A percentile compares a stretch with the other conserved stretches of the same genome.
phyloP scores from a whole-genome alignment of 2,329 filamentous ascomycete genomes.

The Clarireedia monteithiana region DNA sequence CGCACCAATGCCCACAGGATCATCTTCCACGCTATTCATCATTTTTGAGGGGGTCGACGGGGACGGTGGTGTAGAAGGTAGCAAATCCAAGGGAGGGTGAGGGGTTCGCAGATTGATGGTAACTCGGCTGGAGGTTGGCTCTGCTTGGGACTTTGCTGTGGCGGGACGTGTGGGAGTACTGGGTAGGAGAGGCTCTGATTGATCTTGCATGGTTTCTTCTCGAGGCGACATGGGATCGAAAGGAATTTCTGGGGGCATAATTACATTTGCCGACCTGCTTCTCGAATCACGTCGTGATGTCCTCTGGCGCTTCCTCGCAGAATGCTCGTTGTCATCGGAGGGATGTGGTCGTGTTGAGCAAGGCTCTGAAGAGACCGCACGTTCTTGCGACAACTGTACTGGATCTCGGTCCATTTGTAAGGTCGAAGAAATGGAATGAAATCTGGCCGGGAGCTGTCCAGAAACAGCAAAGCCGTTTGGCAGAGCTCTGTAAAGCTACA shows the following conservation, averaged over 20 bases:
- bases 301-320: constrained; percentile 52
- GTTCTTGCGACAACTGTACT: constrained; percentile 40
- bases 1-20: constrained; percentile 20
- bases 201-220: constrained; percentile 7
- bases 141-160: constrained; percentile 30
- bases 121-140: constrained; percentile 47
- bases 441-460: constrained; percentile 21
- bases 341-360: constrained; percentile 56
- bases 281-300: constrained; percentile 50
- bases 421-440: constrained; percentile 38
- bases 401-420: constrained; percentile 33
- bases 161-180: constrained; percentile 26
- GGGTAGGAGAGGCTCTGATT: constrained; percentile 28
- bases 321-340: constrained; percentile 48
- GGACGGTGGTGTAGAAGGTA: constrained; percentile 38
- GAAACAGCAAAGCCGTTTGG: constrained; percentile 12
- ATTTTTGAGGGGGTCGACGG: constrained; percentile 30
- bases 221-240: constrained; percentile 13
- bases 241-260: constrained; percentile 14
- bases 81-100: constrained; percentile 33
- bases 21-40: constrained; percentile 14
- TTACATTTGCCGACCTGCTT: constrained; percentile 42
- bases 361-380: constrained; percentile 54
- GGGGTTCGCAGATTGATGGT: constrained; percentile 52
- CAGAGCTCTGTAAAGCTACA: constrained; percentile 20